A percentile compares a stretch with the other conserved stretches of the same genome.
Evolutionary conservation across 371 early-diverging fungal genomes (phyloP).

Genomic region (Fennellomyces sp.): DNA sequence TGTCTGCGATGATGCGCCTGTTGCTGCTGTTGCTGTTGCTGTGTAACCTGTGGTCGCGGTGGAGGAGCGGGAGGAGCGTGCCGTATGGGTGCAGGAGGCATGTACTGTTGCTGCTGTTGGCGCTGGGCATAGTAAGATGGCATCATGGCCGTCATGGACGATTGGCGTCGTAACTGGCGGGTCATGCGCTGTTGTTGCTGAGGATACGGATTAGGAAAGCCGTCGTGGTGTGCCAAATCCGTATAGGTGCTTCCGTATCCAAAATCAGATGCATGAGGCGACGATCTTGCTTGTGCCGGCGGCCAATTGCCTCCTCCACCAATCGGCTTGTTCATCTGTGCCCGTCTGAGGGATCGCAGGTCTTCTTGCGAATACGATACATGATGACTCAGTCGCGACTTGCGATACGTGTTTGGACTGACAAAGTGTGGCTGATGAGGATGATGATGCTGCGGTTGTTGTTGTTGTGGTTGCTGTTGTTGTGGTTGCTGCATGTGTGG

Average conservation of each 20-base stretch:
- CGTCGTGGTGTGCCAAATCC: not conserved
- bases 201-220: constrained; percentile 4
- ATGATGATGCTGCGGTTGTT: not conserved
- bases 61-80: not conserved
- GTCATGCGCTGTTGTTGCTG: constrained; percentile 9
- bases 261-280: constrained; percentile 6
- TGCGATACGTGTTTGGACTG: constrained; percentile 6
- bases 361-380: constrained; percentile 25
- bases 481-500: constrained; percentile 10
- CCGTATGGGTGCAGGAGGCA: constrained; percentile 3
- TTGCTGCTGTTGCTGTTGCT: constrained; percentile 1
- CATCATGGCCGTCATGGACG: constrained; percentile 19
- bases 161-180: constrained; percentile 14
- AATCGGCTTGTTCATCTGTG: constrained; percentile 16
- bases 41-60: not conserved
- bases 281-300: constrained; percentile 7
- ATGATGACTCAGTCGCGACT: constrained; percentile 18
- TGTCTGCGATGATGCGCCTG: constrained; percentile 11
- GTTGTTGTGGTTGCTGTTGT: constrained; percentile 1
- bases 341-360: constrained; percentile 13
- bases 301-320: constrained; percentile 16
- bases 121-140: constrained; percentile 16
- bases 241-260: not conserved
- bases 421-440: not conserved
- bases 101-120: constrained; percentile 12